These are phyloP conservation scores for Psophocarpus tetragonolobus DNA, from an alignment of 306 rosid genomes.

Conservation along the genomic window DNA sequence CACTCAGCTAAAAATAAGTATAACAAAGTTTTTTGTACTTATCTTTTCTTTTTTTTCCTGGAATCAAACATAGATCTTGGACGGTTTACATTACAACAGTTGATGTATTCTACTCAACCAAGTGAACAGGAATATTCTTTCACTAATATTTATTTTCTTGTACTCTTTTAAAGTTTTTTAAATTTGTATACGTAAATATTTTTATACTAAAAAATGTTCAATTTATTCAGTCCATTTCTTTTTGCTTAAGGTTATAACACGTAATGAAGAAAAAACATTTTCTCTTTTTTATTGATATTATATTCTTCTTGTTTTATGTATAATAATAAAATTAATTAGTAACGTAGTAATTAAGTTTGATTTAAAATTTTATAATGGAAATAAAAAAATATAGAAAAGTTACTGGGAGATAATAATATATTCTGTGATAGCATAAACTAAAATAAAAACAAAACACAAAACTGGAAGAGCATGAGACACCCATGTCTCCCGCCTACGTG, in stretches of 20 bases:
- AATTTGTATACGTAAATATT: neutral
- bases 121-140: too few relatives aligned
- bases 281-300: neutral
- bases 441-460: neutral
- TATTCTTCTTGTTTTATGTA: neutral
- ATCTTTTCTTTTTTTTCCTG: too few relatives aligned
- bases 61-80: too few relatives aligned
- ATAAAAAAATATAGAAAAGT: neutral
- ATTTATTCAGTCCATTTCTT: neutral
- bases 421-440: neutral
- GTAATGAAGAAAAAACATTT: neutral
- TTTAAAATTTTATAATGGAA: too few relatives aligned
- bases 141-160: neutral
- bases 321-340: neutral
- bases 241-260: neutral
- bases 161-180: neutral
- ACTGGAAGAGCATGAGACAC: neutral
- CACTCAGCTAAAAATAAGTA: neutral
- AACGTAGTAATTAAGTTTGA: neutral
- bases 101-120: too few relatives aligned
- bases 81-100: too few relatives aligned
- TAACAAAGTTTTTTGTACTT: neutral
- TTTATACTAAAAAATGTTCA: neutral
- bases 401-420: neutral
- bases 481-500: neutral